Conservation (phyloP, 148 eudicot species). For the Cornus kousa region DNA sequence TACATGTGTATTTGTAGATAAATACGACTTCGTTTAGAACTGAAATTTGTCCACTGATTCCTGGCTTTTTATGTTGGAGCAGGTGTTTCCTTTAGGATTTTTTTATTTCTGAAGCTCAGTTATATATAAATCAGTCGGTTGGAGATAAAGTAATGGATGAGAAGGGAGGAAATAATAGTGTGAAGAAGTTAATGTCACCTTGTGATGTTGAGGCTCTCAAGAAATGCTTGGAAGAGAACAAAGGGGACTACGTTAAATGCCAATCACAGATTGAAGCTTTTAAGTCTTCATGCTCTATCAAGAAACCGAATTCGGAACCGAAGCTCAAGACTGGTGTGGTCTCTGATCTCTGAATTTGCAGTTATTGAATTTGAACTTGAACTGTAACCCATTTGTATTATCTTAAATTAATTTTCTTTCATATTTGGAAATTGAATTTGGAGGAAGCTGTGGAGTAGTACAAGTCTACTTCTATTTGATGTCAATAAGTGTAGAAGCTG, state of each 20-base stretch:
- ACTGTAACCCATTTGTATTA: background rate
- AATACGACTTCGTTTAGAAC: background rate
- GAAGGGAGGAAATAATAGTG: slow-evolving; percentile 22
- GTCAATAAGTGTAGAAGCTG: background rate
- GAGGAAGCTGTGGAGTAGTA: background rate
- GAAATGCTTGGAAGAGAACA: slow-evolving; percentile 82
- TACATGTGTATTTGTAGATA: background rate
- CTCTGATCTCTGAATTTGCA: slow-evolving; percentile 6
- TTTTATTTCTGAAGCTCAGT: background rate
- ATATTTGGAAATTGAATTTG: no score
- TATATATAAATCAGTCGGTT: background rate
- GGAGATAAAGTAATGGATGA: slow-evolving; percentile 30
- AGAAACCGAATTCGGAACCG: slow-evolving; percentile 27
- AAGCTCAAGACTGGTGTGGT: slow-evolving; percentile 12
- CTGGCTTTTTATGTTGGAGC: background rate
- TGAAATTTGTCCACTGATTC: background rate
- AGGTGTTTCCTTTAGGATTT: background rate
- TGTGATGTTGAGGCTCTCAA: slow-evolving; percentile 86
- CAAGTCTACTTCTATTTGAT: no score
- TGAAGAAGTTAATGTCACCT: slow-evolving; percentile 53
- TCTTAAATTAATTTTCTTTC: background rate
- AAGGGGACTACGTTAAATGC: slow-evolving; percentile 80
- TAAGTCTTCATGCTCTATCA: slow-evolving; percentile 66
- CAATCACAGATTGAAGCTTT: slow-evolving; percentile 86
- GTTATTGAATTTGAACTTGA: slow-evolving; percentile 3